These are phyloP conservation scores for Trichoderma lentiforme DNA, from an alignment of 2,329 filamentous ascomycete genomes.

Conservation along the genomic window DNA sequence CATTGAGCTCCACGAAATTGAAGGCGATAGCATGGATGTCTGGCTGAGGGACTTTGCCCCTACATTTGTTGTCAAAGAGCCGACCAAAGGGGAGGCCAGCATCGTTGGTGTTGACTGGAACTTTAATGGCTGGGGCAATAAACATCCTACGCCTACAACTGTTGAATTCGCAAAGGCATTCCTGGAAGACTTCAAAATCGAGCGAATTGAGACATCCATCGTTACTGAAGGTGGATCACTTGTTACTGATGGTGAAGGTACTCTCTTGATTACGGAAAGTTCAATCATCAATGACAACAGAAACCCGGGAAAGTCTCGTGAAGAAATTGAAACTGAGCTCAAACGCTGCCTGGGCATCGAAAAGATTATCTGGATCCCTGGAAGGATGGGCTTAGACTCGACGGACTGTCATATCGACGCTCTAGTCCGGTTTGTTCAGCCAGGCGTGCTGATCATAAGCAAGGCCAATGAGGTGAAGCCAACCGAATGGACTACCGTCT, in stretches of 20 bases:
- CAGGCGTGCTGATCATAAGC: slow-evolving; percentile 26
- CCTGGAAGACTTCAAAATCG: background rate
- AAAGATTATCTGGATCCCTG: slow-evolving; percentile 31
- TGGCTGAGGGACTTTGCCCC: slow-evolving; percentile 32
- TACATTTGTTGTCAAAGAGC: slow-evolving; percentile 21
- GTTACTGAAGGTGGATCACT: slow-evolving; percentile 28
- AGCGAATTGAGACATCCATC: slow-evolving; percentile 11
- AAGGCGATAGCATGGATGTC: slow-evolving; percentile 21
- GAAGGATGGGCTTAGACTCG: slow-evolving; percentile 23
- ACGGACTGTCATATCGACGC: slow-evolving; percentile 32
- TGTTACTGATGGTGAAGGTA: slow-evolving; percentile 30
- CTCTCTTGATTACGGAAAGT: slow-evolving; percentile 29
- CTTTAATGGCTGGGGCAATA: slow-evolving; percentile 32
- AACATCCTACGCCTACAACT: slow-evolving; percentile 18
- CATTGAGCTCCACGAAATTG: slow-evolving; percentile 16
- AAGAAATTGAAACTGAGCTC: slow-evolving; percentile 26
- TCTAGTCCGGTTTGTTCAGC: slow-evolving; percentile 26
- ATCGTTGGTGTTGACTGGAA: slow-evolving; percentile 25
- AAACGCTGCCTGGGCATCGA: slow-evolving; percentile 23
- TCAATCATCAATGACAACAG: slow-evolving; percentile 30
- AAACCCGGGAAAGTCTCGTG: slow-evolving; percentile 24
- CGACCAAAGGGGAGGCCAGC: background rate
- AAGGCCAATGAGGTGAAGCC: slow-evolving; percentile 19
- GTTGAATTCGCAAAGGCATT: slow-evolving; percentile 19
- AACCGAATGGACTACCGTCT: slow-evolving; percentile 20